Base-by-base conservation (phyloP, 2,329 filamentous ascomycete genomes). In the Colletotrichum graminicola region DNA sequence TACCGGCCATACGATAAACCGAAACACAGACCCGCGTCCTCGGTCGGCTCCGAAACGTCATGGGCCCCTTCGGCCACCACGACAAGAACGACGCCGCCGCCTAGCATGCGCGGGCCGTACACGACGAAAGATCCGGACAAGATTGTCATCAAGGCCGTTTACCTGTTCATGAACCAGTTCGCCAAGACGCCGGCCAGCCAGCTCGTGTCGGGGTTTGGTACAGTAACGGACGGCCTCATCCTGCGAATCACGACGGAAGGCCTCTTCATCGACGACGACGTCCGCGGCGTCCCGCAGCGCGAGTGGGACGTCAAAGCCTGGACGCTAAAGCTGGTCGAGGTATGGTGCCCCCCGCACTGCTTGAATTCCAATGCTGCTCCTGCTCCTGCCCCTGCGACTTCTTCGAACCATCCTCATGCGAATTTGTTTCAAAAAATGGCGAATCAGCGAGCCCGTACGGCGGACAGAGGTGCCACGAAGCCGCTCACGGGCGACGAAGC, bases 281-380 rank as follows among this genome's bases (percentile, higher is more conserved):
- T 98, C 63, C 91, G 95, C 55, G 91, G 91, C 73, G 94, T 98
- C 21, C 91, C 94, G n/a, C 94, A 98, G 82, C 91, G 96, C 71
- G 96, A 99, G 83, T 99, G 96, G 96, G 96, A 99, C 80, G 91
- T 98, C 78, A 98, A 98, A 82, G 95, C 95, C 34, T 98, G 96
- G 96, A 97, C 94, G 54, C 89, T 99, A 82, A 98, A 97, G 83
- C 85, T 92, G 75, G 90, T 97, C 81, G 96, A 98, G 88, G 91
- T 96, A 85, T 94, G 92, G 90, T 94, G 92, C 79, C 89, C 90
- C 78, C 87, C 89, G 77, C 89, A 91, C 80, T 89, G 83, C 80
- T 83, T 88, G 79, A 84, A 84, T 78, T 79, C 81, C 75, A 81
- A 80, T 76, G 80, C 80, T 77, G 77, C 83, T 75, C 79, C 80